phyloP scores from a whole-genome alignment of 352 stramenopile genomes.

The Phytophthora quininea region DNA sequence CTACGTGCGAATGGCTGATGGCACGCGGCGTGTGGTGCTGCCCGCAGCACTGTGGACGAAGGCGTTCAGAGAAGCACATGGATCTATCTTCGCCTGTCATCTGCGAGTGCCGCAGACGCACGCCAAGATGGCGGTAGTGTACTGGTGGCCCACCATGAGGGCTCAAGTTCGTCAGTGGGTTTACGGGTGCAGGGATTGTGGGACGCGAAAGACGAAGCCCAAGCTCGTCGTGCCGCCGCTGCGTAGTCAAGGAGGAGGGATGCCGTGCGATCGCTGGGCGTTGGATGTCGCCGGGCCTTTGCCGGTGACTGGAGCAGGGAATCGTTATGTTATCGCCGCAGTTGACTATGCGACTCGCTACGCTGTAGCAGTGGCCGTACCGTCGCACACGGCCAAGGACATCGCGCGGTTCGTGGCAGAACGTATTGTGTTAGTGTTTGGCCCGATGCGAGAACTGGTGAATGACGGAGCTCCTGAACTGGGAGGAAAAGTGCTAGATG shows the following conservation, averaged over 20 bases:
- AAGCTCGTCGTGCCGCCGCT: constrained; percentile 14
- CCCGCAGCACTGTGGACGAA: not conserved
- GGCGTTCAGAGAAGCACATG: not conserved
- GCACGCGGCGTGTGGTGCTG: not conserved
- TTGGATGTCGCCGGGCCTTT: constrained; percentile 4
- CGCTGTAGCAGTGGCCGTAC: constrained; percentile 7
- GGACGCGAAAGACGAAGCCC: constrained; percentile 16
- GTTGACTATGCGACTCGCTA: constrained; percentile 21
- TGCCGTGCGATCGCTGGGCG: constrained; percentile 17
- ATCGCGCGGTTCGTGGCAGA: constrained; percentile 18
- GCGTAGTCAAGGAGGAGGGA: constrained; percentile 5
- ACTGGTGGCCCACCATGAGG: constrained; percentile 14
- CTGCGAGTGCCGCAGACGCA: constrained; percentile 7
- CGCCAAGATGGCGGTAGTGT: not conserved
- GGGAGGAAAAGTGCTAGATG: not conserved
- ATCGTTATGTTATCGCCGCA: constrained; percentile 20
- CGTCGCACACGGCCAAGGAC: not conserved
- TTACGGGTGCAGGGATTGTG: constrained; percentile 22
- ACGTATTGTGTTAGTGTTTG: constrained; percentile 6
- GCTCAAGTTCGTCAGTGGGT: constrained; percentile 4
- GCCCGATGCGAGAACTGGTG: constrained; percentile 18
- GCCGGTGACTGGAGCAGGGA: not conserved
- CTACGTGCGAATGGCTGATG: not conserved
- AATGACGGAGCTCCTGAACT: constrained; percentile 23
- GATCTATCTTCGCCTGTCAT: constrained; percentile 6